phyloP scores from a whole-genome alignment of 177 flowering plant genomes.

The Vitis hybrid region DNA sequence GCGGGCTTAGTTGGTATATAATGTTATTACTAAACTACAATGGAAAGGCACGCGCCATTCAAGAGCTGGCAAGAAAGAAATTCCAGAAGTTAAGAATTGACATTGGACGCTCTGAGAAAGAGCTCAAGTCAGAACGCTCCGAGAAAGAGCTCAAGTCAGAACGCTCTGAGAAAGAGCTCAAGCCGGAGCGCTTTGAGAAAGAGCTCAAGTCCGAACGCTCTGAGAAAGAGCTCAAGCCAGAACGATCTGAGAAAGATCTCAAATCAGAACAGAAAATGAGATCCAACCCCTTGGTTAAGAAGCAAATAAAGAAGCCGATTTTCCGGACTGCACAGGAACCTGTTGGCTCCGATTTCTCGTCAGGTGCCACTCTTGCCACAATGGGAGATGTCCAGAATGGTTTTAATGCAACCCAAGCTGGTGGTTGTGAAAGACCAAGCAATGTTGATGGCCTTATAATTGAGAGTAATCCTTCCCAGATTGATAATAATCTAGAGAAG shows the following conservation, averaged over 20 bases:
- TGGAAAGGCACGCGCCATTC: constrained; percentile 77
- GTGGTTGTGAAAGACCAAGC: constrained; percentile 43
- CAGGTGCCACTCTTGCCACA: constrained; percentile 81
- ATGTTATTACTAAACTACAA: constrained; percentile 4
- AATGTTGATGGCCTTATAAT: constrained; percentile 33
- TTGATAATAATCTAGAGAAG: constrained; percentile 58
- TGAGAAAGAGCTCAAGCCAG: neutral
- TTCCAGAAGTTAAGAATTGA: constrained; percentile 56
- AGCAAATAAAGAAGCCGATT: constrained; percentile 47
- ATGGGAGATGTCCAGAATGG: constrained; percentile 42
- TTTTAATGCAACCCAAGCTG: constrained; percentile 30
- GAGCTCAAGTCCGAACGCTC: constrained; percentile 49
- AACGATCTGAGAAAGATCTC: constrained; percentile 28
- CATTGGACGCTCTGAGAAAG: constrained; percentile 45
- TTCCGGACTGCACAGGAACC: constrained; percentile 52
- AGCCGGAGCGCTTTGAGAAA: constrained; percentile 37
- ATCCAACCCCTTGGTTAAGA: constrained; percentile 38
- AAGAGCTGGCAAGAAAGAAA: constrained; percentile 81
- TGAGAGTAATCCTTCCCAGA: constrained; percentile 47
- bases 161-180: constrained; percentile 31
- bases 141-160: neutral
- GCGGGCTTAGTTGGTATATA: neutral
- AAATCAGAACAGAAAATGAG: constrained; percentile 43
- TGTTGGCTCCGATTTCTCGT: constrained; percentile 80
- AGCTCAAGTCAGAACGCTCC: constrained; percentile 43